Evolutionary conservation across 805 yeast species (phyloP), one percentile per base, ranked within the genome.

Genomic region (Saccharomycopsis schoenii): DNA sequence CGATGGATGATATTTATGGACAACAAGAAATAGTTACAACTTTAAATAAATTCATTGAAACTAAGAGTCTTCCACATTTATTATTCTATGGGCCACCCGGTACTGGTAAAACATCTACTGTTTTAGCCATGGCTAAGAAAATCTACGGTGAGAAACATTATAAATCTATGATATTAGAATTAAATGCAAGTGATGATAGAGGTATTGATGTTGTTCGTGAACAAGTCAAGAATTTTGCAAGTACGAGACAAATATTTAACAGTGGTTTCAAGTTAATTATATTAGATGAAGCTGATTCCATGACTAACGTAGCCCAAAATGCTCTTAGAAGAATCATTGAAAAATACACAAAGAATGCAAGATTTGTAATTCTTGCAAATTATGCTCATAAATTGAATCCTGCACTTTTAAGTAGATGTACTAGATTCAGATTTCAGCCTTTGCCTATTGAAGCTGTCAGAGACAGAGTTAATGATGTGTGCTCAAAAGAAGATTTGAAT

Each of bases 131-230:
- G 61, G 97, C 97, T 0, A 78, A 83, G 61, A 97, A 91, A 68
- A 82, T 92, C 9, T 92, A 87, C 70, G 99, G 99, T 1, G 74
- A 79, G 17, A 82, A 83, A 65, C 78, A 81, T 64, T 89, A 88
- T 71, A 83, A 80, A 67, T 88, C 90, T 69, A 91, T 92, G 92
- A 97, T 94, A 1, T 75, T 94, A 60, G 99, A 94, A 71, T 79
- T 94, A 72, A 94, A 94, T 73, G 99, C 99, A 3, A 86, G 96
- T 3, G 99, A 94, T 72, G 99, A 94, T 72, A 83, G 99, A 74
- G 99, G 99, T 66, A 94, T 94, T 66, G 96, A 90, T 67, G 97
- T 94, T 55, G 98, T 94, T n/a, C 82, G 99, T 65, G 94, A 94
- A 68, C 97, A 91, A 73, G 91, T 94, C 76, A 94, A 94, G 78